phyloP scores from a whole-genome alignment of 176 grass and related monocot species.

The Lolium perenne region DNA sequence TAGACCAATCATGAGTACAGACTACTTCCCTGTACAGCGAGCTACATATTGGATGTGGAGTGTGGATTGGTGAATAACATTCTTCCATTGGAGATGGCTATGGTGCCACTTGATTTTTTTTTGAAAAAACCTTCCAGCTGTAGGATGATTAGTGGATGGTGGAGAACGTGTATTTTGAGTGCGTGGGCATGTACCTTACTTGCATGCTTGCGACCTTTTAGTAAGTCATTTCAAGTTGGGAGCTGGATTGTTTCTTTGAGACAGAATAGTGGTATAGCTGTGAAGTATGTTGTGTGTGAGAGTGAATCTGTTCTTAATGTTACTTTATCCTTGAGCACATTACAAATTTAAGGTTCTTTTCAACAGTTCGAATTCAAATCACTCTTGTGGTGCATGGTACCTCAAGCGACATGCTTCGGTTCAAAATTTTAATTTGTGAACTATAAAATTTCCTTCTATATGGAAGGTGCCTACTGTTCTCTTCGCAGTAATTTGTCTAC shows the following conservation, averaged over 20 bases:
- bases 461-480: neutral
- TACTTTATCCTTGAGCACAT: constrained; percentile 1
- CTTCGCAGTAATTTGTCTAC: constrained; percentile 30
- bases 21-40: neutral
- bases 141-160: constrained; percentile 15
- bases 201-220: constrained; percentile 11
- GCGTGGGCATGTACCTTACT: neutral
- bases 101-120: neutral
- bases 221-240: neutral
- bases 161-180: neutral
- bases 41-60: neutral
- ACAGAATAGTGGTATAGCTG: neutral
- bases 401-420: constrained; percentile 11
- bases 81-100: neutral
- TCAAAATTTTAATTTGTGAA: constrained; percentile 8
- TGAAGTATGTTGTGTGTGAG: neutral
- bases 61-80: constrained; percentile 28
- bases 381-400: constrained; percentile 1
- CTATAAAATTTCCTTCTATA: constrained; percentile 13
- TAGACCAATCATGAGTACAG: neutral
- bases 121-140: constrained; percentile 6
- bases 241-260: constrained; percentile 9
- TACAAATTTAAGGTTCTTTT: constrained; percentile 7
- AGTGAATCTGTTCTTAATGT: neutral
- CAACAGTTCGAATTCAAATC: neutral